These are phyloP conservation scores for Medicago ruthenica DNA, from an alignment of 306 rosid species.

Conservation along the genomic window DNA sequence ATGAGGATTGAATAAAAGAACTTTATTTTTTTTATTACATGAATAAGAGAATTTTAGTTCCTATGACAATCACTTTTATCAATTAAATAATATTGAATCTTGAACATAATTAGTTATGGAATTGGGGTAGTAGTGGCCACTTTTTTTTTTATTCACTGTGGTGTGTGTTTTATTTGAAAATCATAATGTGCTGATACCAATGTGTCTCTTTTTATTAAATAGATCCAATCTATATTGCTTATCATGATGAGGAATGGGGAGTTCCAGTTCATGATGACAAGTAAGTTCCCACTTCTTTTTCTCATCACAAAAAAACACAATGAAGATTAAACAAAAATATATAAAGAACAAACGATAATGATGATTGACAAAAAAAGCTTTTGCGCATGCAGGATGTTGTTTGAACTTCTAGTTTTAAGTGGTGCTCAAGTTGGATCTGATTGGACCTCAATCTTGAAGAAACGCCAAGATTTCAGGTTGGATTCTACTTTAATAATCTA, in stretches of 20 bases:
- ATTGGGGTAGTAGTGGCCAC: neutral
- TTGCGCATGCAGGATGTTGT: conserved; percentile 64
- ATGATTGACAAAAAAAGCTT: conserved; percentile 15
- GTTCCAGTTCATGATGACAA: conserved; percentile 95
- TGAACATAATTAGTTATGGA: neutral
- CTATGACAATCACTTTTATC: neutral
- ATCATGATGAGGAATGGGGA: conserved; percentile 99
- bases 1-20: neutral
- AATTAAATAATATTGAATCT: neutral
- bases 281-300: conserved; percentile 55
- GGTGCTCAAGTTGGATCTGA: conserved; percentile 99
- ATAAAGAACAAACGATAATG: neutral
- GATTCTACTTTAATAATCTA: neutral
- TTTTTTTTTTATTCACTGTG: neutral
- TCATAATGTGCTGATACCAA: conserved; percentile 27
- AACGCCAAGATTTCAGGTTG: conserved; percentile 84
- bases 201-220: conserved; percentile 29
- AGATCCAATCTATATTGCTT: conserved; percentile 94
- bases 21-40: neutral
- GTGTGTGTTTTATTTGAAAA: conserved; percentile 14
- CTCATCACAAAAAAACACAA: conserved; percentile 5
- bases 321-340: neutral
- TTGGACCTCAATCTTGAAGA: conserved; percentile 93
- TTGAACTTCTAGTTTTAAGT: conserved; percentile 85
- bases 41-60: neutral